phyloP scores from a whole-genome alignment of 805 yeast genomes.

The Candida pseudofarinosa region DNA sequence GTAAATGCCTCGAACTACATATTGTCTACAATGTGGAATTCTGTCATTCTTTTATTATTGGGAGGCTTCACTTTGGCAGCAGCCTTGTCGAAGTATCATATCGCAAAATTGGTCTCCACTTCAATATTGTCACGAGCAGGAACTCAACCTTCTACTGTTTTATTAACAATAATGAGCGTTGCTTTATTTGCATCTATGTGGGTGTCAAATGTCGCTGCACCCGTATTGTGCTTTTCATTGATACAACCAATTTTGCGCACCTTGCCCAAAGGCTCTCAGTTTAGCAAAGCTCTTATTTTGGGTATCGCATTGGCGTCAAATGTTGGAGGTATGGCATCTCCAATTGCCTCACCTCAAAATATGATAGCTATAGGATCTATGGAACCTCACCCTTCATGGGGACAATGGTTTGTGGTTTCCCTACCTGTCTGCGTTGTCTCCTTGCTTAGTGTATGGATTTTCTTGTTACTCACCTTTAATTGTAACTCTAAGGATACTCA shows the following conservation, averaged over 20 bases:
- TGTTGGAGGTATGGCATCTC: constrained; percentile 53
- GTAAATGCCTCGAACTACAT: constrained; percentile 42
- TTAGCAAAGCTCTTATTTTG: constrained; percentile 38
- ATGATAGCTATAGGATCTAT: constrained; percentile 52
- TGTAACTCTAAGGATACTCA: constrained; percentile 43
- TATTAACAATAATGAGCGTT: constrained; percentile 48
- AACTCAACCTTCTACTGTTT: constrained; percentile 45
- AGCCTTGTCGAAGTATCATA: constrained; percentile 49
- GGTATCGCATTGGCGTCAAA: constrained; percentile 52
- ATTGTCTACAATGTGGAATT: constrained; percentile 49
- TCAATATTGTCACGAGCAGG: constrained; percentile 49
- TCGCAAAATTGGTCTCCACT: constrained; percentile 48
- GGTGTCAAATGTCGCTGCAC: constrained; percentile 57
- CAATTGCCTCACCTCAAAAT: constrained; percentile 53
- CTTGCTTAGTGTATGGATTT: constrained; percentile 43
- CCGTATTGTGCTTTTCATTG: constrained; percentile 49
- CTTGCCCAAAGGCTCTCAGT: constrained; percentile 37
- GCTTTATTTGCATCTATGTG: constrained; percentile 53
- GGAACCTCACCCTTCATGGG: constrained; percentile 53
- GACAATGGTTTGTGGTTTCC: constrained; percentile 52
- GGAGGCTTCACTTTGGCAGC: constrained; percentile 57
- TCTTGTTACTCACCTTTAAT: constrained; percentile 53
- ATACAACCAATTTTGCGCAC: constrained; percentile 47
- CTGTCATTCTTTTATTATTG: constrained; percentile 46
- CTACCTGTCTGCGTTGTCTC: constrained; percentile 43